phyloP scores from a whole-genome alignment of 495 filamentous ascomycete species.

The Penicillium turbatum region DNA sequence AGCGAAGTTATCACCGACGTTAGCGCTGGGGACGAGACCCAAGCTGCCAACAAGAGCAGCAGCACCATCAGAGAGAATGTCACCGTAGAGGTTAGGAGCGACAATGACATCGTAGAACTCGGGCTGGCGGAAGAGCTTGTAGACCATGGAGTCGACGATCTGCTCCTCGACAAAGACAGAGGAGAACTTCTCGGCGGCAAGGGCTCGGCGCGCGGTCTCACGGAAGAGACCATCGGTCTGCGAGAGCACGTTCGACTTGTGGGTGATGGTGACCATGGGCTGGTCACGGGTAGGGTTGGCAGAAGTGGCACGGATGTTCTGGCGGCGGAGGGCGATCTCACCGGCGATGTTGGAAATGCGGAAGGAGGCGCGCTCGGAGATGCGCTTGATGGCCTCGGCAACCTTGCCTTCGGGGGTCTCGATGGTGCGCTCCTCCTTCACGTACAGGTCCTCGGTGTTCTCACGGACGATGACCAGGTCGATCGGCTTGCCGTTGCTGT shows the following conservation, averaged over 20 bases:
- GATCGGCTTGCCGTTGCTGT: constrained; percentile 57
- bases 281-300: constrained; percentile 53
- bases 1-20: constrained; percentile 90
- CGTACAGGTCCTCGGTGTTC: constrained; percentile 98
- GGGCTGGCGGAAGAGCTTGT: constrained; percentile 97
- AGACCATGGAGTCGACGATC: constrained; percentile 98
- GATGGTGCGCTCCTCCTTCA: constrained; percentile 89
- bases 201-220: constrained; percentile 65
- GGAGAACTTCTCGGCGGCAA: constrained; percentile 58
- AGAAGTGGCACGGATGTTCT: constrained; percentile 62
- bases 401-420: constrained; percentile 71
- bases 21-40: constrained; percentile 91
- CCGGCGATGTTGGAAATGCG: constrained; percentile 91
- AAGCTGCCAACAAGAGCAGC: constrained; percentile 92
- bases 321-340: constrained; percentile 84
- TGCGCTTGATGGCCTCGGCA: constrained; percentile 96
- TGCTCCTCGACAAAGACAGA: constrained; percentile 82
- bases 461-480: constrained; percentile 98
- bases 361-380: constrained; percentile 73
- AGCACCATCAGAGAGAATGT: constrained; percentile 92
- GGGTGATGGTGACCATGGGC: constrained; percentile 90
- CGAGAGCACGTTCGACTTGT: constrained; percentile 96
- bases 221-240: constrained; percentile 98
- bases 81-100: constrained; percentile 95
- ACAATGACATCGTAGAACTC: constrained; percentile 95